Base-by-base conservation (phyloP, 2,329 filamentous ascomycete species). In the Aspergillus sp. region DNA sequence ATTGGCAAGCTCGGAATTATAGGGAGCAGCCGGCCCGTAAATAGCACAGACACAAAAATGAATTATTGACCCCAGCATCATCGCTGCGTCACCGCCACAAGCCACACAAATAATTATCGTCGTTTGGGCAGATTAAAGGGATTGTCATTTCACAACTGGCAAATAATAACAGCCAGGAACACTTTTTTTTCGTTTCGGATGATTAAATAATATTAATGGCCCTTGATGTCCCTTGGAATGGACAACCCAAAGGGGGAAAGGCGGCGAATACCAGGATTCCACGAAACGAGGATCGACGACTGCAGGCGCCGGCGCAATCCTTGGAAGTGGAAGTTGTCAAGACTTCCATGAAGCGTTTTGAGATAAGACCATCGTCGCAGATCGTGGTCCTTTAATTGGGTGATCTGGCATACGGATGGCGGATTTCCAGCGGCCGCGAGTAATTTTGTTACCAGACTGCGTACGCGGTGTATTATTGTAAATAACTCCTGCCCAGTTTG, bases 301-400 rank as follows among this genome's bases (percentile, higher is more conserved):
- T 30, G 44, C 44, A 46, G 44, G 44, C 15, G 34, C 20, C 22
- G 44, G 53, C 58, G 57, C 56, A 57, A 62, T 57, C 57, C 58
- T 11, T 20, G 19, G 19, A 59, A 55, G 55, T 30, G 27, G 27
- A 30, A 30, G 27, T 30, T 30, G 27, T 30, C 27, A 30, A 30
- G 27, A 30, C 34, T 15, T 37, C 34, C 15, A 15, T 37, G 34
- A 13, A 37, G 51, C 48, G 41, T 53, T 62, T 61, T 64, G 61
- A 66, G 59, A 64, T 57, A 56, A 51, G 61, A 55, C 56, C 58
- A 63, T 51, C 47, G 56, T 47, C 45, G 61, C 56, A 61, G 64
- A 65, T 65, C 59, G 30, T 47, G 52, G 30, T 13, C 39, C 45
- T 49, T n/a, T 54, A 33, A 63, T 61, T 63, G 62, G 63, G 19